Evolutionary conservation across 2,329 filamentous ascomycete species (phyloP), one percentile per base, ranked within the genome.

Genomic region (Ceratocystis cubensis): DNA sequence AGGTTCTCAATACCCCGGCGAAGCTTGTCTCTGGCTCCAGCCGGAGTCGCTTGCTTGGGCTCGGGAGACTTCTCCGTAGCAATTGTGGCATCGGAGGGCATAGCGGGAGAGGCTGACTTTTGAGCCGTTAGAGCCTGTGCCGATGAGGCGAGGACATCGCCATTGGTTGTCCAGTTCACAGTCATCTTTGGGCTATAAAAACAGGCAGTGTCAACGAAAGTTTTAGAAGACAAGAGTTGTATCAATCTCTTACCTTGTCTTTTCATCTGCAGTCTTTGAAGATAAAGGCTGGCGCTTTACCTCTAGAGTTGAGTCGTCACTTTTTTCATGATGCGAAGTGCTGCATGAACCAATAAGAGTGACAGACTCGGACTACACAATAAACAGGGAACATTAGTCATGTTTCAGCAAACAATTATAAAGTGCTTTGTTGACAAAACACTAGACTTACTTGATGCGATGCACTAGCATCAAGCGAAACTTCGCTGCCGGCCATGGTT

Each of bases 1-100:
- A 68, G 57, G 22, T 68, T 68, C 53, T 68, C 67, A 50, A 66
- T 66, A 41, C 65, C 65, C 13, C 67, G 67, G n/a, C 67, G 67
- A 33, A 57, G 48, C 48, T 68, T 68, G 30, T 67, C 66, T 50
- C 66, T 53, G 20, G 56, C 25, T 28, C 46, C 30, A 50, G 48
- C 50, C 17, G 67, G 64, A n/a, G 67, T 66, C 20, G 61, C 64
- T 48, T 63, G 67, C 53, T 68, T 68, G 5, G 61, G 46, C 17
- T 68, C 64, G 7, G 67, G 48, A 6, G 64, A 65, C 25, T 64
- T 68, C 6, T 66, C 67, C 15, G 64, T 20, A 15, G 50, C 61
- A 56, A 45, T 59, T 15, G 61, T 33, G n/a, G 53, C 37, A 20
- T 68, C 67, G 20, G 61, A 45, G n/a, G n/a, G 25, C 45, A 59